Evolutionary conservation across 148 eudicot species (phyloP), one percentile per base, ranked within the genome.

Genomic region (Tetragonia tetragonoides): DNA sequence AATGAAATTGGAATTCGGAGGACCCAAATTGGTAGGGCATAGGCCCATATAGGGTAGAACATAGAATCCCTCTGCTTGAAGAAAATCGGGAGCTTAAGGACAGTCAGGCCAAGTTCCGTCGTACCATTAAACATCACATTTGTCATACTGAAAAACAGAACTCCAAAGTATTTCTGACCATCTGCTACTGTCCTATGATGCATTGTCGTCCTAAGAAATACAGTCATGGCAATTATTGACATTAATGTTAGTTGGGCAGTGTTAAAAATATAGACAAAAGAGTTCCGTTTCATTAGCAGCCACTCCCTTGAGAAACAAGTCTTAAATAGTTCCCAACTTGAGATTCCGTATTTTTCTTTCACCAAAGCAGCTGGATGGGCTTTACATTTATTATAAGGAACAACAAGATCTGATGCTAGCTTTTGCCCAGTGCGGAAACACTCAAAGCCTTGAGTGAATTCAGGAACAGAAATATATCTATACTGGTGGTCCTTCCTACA

Each of bases 41-140:
- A 91, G 71, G 93, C 91, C 96, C 97, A 92, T 4, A 91, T 83
- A 65, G 93, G 92, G 79, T 84, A 88, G 64, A 92, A 86, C 51
- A 86, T 73, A 72, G 75, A 82, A 77, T 89, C 92, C 75, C 95
- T 83, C 41, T 92, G 97, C 38, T 90, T 92, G 65, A 77, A 92
- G 75, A 90, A 90, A 5, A 92, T 82, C 0, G 94, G 97, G 37
- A 92, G 86, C 68, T 85, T 71, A 34, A 85, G 67, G 20, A 89
- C 86, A 2, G 90, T 90, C 90, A 92, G 18, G 20, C 89, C 85
- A 59, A 88, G 85, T 80, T 92, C 97, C 10, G 90, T 85, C 87
- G 86, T 80, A 7, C 94, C 94, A 66, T 90, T 90, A 51, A 92
- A 89, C 90, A 89, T 87, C 66, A 90, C 84, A 79, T 85, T 89